Evolutionary conservation across 1,284 basidiomycete genomes (phyloP), one percentile per base, ranked within the genome.

Genomic region (Malassezia brasiliensis): DNA sequence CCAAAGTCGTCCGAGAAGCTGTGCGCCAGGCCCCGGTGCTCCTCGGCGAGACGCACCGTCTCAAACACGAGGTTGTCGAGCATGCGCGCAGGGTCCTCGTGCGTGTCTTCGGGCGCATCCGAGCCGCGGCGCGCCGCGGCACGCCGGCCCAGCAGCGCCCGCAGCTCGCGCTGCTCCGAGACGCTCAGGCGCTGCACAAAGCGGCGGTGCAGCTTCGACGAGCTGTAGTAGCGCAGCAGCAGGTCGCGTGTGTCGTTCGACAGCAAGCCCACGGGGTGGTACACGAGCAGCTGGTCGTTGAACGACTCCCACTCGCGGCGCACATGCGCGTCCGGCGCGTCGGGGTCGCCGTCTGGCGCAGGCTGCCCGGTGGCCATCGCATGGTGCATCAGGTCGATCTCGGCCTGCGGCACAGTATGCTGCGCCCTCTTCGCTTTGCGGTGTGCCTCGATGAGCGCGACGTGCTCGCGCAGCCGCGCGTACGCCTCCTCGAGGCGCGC

Each of bases 141-240:
- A 22, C 60, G 57, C 47, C 54, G 59, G 25, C 62, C 58, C 40
- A 66, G 59, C 37, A 67, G 51, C 14, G 70, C 67, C 19, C 67
- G 61, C 22, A 76, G 65, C 48, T 67, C 60, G 11, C 62, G 60
- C 10, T 72, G 66, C 28, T 63, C 73, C 17, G 85, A 82, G 19
- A 86, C 83, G 4, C 88, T 87, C 78, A 90, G 83, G 67, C 88
- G 87, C 72, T 91, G 96, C 69, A 90, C 85, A 53, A 88, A 83
- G 4, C 87, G 86, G 52, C 76, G 75, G 62, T 85, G 81, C 47
- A 84, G 81, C 44, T 83, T 80, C 44, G 85, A 87, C 67, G 86
- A 87, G 72, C 87, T 86, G 73, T 90, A 90, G 76, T 96, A 96
- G 73, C 88, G 86, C 77, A 88, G 82, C 71, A 93, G 79, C 56